These are phyloP conservation scores for Fusarium tuaranense DNA, from an alignment of 2,329 filamentous ascomycete species.

Conservation along the genomic window DNA sequence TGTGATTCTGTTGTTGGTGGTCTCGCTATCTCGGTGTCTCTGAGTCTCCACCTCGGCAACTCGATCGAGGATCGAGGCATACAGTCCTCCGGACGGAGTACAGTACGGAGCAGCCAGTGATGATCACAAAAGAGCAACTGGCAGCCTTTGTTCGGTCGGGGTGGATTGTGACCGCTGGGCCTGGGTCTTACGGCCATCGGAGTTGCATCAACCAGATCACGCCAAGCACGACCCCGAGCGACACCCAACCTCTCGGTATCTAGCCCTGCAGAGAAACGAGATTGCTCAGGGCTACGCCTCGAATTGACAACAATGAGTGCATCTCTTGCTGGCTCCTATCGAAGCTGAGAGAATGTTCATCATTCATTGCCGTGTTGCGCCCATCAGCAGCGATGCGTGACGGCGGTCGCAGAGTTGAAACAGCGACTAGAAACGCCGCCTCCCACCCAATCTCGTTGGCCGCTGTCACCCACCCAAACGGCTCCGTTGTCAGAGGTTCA, in stretches of 20 bases:
- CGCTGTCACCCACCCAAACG: slow-evolving; percentile 3
- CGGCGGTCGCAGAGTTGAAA: slow-evolving; percentile 36
- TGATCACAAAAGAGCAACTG: not conserved
- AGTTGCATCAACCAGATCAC: slow-evolving; percentile 23
- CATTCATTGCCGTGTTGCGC: slow-evolving; percentile 3
- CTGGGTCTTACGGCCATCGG: slow-evolving; percentile 7
- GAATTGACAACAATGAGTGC: not conserved
- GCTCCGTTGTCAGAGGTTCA: slow-evolving; percentile 9
- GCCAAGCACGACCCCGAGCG: slow-evolving; percentile 17
- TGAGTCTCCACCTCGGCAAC: slow-evolving; percentile 5
- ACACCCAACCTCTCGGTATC: slow-evolving; percentile 26
- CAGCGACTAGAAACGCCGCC: slow-evolving; percentile 20
- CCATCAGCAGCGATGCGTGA: slow-evolving; percentile 3
- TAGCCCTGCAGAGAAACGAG: slow-evolving; percentile 12
- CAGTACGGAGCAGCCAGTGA: not conserved
- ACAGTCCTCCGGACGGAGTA: not conserved
- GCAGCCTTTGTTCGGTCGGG: not conserved
- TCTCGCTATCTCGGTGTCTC: slow-evolving; percentile 7
- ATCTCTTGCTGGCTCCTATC: not conserved
- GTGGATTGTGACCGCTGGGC: not conserved
- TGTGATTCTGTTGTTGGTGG: slow-evolving; percentile 21
- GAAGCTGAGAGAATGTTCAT: not conserved
- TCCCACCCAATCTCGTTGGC: slow-evolving; percentile 2
- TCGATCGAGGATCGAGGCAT: slow-evolving; percentile 1
- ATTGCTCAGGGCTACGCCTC: slow-evolving; percentile 1